phyloP scores from a whole-genome alignment of 2,329 filamentous ascomycete species.

The Graphilbum sp. region DNA sequence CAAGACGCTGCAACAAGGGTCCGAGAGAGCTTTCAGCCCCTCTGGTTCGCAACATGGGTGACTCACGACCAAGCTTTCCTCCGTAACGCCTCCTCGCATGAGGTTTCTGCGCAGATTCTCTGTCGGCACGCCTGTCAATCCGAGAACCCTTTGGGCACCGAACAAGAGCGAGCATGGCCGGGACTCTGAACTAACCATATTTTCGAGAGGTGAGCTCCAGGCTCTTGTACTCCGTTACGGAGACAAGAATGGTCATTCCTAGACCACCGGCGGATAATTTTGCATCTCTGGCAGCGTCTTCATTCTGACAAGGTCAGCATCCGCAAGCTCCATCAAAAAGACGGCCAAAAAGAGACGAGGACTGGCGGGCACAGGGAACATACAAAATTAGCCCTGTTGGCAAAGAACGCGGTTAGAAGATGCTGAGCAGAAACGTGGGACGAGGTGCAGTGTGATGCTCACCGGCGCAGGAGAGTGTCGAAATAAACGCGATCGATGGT shows the following conservation, averaged over 20 bases:
- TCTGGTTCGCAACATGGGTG: too few relatives aligned
- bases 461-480: conserved; percentile 46
- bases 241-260: conserved; percentile 18
- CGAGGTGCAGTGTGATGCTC: too few relatives aligned
- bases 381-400: conserved; percentile 3
- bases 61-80: conserved; percentile 29
- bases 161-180: too few relatives aligned
- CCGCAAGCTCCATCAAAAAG: neutral
- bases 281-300: conserved; percentile 14
- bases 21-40: too few relatives aligned
- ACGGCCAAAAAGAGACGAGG: neutral
- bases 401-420: neutral
- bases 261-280: too few relatives aligned
- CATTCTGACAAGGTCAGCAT: neutral
- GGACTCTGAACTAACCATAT: too few relatives aligned
- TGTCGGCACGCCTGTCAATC: neutral
- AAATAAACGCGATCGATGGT: conserved; percentile 45
- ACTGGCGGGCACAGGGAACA: neutral
- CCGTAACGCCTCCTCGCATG: conserved; percentile 27
- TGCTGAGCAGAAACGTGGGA: too few relatives aligned
- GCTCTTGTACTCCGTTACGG: conserved; percentile 42
- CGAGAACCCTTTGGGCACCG: too few relatives aligned
- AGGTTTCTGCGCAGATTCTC: conserved; percentile 22
- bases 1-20: too few relatives aligned
- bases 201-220: conserved; percentile 35